Evolutionary conservation across 2,329 filamentous ascomycete genomes (phyloP).

Genomic region (Aspergillus sp.): DNA sequence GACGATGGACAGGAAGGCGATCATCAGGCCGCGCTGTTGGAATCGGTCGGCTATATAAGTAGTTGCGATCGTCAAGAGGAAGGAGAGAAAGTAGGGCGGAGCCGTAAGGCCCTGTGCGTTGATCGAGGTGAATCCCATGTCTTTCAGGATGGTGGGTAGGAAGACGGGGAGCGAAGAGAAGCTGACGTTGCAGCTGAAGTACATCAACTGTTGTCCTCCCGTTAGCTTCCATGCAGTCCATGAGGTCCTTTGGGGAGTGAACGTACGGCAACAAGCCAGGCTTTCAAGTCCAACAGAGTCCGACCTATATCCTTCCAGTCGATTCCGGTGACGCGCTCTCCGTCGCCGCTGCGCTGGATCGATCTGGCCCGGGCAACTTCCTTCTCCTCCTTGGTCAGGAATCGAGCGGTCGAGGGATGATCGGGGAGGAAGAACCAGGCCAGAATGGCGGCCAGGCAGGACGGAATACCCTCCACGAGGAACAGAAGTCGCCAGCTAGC

Average conservation of each 20-base stretch:
- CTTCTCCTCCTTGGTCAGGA: conserved; percentile 59
- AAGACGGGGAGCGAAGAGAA: conserved; percentile 66
- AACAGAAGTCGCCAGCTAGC: conserved; percentile 66
- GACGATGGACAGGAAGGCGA: conserved; percentile 56
- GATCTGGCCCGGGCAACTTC: conserved; percentile 56
- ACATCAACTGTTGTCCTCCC: conserved; percentile 46
- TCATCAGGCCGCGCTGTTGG: conserved; percentile 63
- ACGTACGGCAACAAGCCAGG: conserved; percentile 50
- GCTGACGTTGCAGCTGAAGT: conserved; percentile 63
- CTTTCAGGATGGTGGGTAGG: conserved; percentile 60
- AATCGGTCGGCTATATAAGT: conserved; percentile 66
- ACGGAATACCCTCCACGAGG: conserved; percentile 65
- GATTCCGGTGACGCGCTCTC: conserved; percentile 40
- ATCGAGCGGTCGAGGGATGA: conserved; percentile 52
- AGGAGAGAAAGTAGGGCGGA: conserved; percentile 68
- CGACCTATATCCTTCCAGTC: conserved; percentile 50
- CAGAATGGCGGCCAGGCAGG: conserved; percentile 53
- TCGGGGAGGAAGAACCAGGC: conserved; percentile 58
- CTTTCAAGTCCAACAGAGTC: conserved; percentile 45
- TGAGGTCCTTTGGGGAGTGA: not conserved
- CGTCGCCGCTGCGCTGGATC: conserved; percentile 53
- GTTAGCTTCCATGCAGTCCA: not conserved
- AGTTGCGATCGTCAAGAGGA: conserved; percentile 60
- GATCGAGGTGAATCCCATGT: conserved; percentile 68
- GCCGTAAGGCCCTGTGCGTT: conserved; percentile 71